Evolutionary conservation across 108 stramenopile genomes (phyloP).

Genomic region (Fragilariopsis cylindrus): DNA sequence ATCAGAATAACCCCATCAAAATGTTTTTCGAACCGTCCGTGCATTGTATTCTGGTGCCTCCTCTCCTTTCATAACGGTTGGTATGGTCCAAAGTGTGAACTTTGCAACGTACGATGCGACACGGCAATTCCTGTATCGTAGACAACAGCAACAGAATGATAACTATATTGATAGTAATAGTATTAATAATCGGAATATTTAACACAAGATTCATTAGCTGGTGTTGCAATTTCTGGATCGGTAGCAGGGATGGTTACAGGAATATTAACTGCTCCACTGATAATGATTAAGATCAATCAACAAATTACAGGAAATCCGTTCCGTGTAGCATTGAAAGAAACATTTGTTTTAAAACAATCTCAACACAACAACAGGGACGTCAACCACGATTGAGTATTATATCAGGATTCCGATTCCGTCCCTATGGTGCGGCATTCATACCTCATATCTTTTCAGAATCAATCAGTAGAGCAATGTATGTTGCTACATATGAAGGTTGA

Average conservation of each 20-base stretch:
- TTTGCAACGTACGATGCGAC: constrained; percentile 75
- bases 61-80: constrained; percentile 64
- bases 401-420: constrained; percentile 19
- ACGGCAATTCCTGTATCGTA: constrained; percentile 44
- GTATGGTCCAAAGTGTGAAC: constrained; percentile 67
- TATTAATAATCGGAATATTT: constrained; percentile 42
- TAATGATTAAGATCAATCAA: constrained; percentile 73
- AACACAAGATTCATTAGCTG: constrained; percentile 47
- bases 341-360: constrained; percentile 20
- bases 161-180: constrained; percentile 2
- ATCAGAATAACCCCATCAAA: constrained; percentile 5
- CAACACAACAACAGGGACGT: background rate
- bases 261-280: constrained; percentile 56
- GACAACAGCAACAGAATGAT: constrained; percentile 15
- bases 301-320: constrained; percentile 64
- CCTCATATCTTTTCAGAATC: constrained; percentile 66
- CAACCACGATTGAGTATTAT: no score
- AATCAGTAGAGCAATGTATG: constrained; percentile 59
- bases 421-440: constrained; percentile 52
- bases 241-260: constrained; percentile 49
- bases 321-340: constrained; percentile 45
- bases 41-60: constrained; percentile 67
- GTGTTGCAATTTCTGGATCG: constrained; percentile 62
- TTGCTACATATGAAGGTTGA: constrained; percentile 60
- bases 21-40: constrained; percentile 38